A percentile compares a stretch with the other conserved stretches of the same genome.
phyloP scores from a whole-genome alignment of 345 rosid genomes.

The Kernera saxatilis region DNA sequence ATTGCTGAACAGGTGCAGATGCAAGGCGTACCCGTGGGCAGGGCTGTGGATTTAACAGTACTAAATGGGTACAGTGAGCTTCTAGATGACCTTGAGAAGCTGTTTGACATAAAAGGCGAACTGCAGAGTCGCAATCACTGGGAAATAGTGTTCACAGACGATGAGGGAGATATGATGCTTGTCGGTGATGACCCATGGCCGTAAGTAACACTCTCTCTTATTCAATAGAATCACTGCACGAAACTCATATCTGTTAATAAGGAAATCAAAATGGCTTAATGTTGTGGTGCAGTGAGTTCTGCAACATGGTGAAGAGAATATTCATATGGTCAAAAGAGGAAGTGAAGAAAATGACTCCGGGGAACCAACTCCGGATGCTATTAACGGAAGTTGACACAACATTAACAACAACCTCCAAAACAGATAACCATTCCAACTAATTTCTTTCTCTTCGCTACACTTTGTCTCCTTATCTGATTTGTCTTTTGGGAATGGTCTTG shows the following conservation, averaged over 20 bases:
- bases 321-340: slow-evolving; percentile 75
- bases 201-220: slow-evolving; percentile 45
- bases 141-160: slow-evolving; percentile 85
- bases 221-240: neutral
- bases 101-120: slow-evolving; percentile 75
- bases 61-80: slow-evolving; percentile 69
- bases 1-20: slow-evolving; percentile 61
- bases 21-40: slow-evolving; percentile 87
- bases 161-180: slow-evolving; percentile 96
- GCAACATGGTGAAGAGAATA: slow-evolving; percentile 84
- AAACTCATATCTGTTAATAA: neutral
- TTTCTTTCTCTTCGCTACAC: neutral
- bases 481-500: neutral
- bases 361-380: slow-evolving; percentile 44
- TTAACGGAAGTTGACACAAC: slow-evolving; percentile 54
- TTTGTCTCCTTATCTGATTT: neutral
- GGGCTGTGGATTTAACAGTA: slow-evolving; percentile 71
- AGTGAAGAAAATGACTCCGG: slow-evolving; percentile 64
- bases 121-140: slow-evolving; percentile 57
- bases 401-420: slow-evolving; percentile 19
- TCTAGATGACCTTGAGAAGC: slow-evolving; percentile 63
- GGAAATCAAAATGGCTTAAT: neutral
- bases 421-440: slow-evolving; percentile 18
- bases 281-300: slow-evolving; percentile 63
- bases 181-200: slow-evolving; percentile 95